Conservation (phyloP, 2,329 filamentous ascomycete species). For the Aspergillus aculeatus region DNA sequence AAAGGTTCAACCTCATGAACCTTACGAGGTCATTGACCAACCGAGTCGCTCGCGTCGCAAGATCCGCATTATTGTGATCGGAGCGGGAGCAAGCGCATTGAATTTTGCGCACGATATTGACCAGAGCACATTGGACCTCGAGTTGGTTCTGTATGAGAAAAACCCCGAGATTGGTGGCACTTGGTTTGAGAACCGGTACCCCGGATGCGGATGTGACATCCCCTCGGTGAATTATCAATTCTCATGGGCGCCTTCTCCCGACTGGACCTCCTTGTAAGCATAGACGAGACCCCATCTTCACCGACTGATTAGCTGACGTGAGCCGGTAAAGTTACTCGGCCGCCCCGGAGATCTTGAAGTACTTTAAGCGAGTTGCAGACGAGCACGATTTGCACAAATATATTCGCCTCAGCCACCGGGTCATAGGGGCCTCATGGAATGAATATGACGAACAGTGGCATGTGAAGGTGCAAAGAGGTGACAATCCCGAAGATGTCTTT, state of each 20-base stretch:
- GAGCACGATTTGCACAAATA: constrained; percentile 5
- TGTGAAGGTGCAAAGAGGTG: neutral
- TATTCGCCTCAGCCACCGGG: constrained; percentile 2
- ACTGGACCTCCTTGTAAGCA: too few relatives aligned
- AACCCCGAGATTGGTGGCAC: constrained; percentile 1
- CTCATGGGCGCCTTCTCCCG: too few relatives aligned
- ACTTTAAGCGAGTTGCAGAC: constrained; percentile 7
- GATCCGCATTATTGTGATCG: neutral
- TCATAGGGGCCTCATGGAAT: constrained; percentile 4
- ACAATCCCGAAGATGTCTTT: neutral
- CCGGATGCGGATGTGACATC: neutral
- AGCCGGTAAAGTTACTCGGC: neutral
- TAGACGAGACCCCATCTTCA: too few relatives aligned
- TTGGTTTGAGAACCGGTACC: constrained; percentile 4
- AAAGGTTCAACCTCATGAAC: too few relatives aligned
- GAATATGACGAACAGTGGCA: neutral
- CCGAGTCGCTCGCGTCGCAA: too few relatives aligned
- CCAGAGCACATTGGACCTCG: neutral
- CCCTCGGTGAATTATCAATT: too few relatives aligned
- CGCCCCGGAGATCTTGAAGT: constrained; percentile 8
- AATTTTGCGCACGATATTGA: neutral
- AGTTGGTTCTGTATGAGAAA: neutral
- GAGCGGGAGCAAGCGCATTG: neutral
- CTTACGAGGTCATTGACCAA: too few relatives aligned
- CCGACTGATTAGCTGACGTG: too few relatives aligned